These are phyloP conservation scores for Hypoxylon sp. DNA, from an alignment of 2,329 filamentous ascomycete species.

Conservation along the genomic window DNA sequence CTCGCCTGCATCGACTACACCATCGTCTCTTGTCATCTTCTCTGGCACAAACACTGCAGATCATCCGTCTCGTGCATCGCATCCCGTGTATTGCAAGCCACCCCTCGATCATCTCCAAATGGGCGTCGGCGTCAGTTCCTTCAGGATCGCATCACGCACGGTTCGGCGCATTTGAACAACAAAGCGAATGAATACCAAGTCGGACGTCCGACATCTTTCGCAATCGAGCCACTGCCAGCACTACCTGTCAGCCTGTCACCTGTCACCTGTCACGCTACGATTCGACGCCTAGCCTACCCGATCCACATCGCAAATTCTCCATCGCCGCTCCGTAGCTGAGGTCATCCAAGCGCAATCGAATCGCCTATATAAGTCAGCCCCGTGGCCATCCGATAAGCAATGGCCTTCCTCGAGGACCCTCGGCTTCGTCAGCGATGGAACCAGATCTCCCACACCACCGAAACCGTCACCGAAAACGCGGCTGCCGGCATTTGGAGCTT, in stretches of 20 bases:
- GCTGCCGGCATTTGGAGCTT: constrained; percentile 91
- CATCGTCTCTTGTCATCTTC: constrained; percentile 1
- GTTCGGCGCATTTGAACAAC: constrained; percentile 29
- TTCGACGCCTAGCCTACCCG: no score
- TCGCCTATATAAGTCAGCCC: constrained; percentile 16
- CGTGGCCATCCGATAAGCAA: constrained; percentile 39
- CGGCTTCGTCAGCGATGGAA: constrained; percentile 94
- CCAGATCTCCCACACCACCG: constrained; percentile 88
- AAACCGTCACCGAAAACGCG: constrained; percentile 89
- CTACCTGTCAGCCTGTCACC: no score
- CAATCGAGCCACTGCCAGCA: not conserved
- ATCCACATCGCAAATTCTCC: constrained; percentile 6
- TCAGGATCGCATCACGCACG: constrained; percentile 24
- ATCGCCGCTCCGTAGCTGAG: constrained; percentile 9
- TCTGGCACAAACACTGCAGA: constrained; percentile 5
- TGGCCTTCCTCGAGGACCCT: constrained; percentile 78
- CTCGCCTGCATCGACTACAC: constrained; percentile 22
- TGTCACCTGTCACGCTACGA: constrained; percentile 2
- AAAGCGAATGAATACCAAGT: constrained; percentile 14
- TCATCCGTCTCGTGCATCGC: not conserved
- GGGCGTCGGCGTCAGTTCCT: constrained; percentile 23
- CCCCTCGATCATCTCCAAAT: constrained; percentile 19
- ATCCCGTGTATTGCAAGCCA: constrained; percentile 7
- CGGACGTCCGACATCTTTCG: constrained; percentile 24
- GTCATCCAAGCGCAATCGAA: constrained; percentile 13